A percentile compares a stretch with the other conserved stretches of the same genome.
phyloP scores from a whole-genome alignment of 2,329 filamentous ascomycete genomes.

The Sclerotinia minor region DNA sequence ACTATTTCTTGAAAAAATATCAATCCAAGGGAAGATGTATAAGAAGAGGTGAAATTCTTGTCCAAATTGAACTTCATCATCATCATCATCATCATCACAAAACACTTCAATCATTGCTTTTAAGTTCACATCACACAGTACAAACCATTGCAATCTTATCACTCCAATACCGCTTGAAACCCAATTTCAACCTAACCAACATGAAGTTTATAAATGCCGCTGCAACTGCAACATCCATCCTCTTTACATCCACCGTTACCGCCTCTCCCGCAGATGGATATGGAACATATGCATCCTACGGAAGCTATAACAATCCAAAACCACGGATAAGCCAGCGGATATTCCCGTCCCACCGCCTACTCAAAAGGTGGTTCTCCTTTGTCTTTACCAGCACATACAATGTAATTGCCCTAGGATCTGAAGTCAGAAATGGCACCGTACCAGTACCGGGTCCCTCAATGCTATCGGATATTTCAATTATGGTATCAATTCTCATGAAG shows the following conservation, averaged over 20 bases:
- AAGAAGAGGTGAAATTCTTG: not conserved
- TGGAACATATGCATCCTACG: constrained; percentile 13
- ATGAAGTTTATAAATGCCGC: constrained; percentile 23
- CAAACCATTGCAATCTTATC: not conserved
- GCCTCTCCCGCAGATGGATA: not conserved
- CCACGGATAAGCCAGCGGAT: constrained; percentile 19
- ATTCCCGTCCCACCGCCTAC: not conserved
- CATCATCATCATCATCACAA: constrained; percentile 18
- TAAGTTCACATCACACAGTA: not conserved
- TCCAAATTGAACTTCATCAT: not conserved
- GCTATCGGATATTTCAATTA: constrained; percentile 51
- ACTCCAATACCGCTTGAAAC: not conserved
- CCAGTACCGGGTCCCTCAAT: constrained; percentile 43
- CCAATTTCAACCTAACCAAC: not conserved
- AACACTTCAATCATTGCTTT: not conserved
- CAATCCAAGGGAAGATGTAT: not conserved
- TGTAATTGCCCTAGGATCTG: constrained; percentile 48
- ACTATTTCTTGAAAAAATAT: not conserved
- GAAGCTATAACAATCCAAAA: constrained; percentile 19
- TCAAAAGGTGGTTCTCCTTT: constrained; percentile 26
- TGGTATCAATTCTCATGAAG: constrained; percentile 47
- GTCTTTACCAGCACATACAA: constrained; percentile 50
- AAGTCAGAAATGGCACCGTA: constrained; percentile 48
- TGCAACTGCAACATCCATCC: not conserved
- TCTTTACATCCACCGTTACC: constrained; percentile 1